These are phyloP conservation scores for Salix koriyanagi DNA, from an alignment of 345 rosid species.

Conservation along the genomic window DNA sequence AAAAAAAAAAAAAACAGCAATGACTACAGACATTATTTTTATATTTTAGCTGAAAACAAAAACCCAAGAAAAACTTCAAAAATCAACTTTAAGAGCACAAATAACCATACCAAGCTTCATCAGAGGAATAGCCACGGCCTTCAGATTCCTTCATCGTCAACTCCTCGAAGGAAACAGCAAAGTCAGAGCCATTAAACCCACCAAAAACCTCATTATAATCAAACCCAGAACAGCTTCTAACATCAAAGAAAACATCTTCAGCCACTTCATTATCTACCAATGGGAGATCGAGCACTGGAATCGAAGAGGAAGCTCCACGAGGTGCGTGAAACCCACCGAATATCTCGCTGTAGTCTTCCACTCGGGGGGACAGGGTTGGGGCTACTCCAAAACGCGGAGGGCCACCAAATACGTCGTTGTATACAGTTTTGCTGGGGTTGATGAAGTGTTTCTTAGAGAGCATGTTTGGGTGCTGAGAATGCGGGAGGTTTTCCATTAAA, in stretches of 20 bases:
- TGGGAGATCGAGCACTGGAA: constrained; percentile 92
- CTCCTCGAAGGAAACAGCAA: constrained; percentile 61
- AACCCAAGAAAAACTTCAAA: not conserved
- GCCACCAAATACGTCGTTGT: constrained; percentile 79
- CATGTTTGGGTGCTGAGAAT: constrained; percentile 48
- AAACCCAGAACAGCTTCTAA: constrained; percentile 45
- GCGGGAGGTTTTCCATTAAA: constrained; percentile 65
- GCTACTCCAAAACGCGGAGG: constrained; percentile 50
- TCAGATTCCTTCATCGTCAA: constrained; percentile 33
- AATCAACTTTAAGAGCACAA: not conserved
- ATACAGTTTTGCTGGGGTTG: constrained; percentile 30
- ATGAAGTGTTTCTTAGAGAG: constrained; percentile 21
- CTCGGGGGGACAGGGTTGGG: constrained; percentile 68
- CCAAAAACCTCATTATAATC: constrained; percentile 82
- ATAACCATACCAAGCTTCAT: constrained; percentile 71
- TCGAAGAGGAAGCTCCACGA: constrained; percentile 54
- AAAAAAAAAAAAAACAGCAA: not conserved
- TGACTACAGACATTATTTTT: not conserved
- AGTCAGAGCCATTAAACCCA: constrained; percentile 50
- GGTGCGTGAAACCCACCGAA: constrained; percentile 75
- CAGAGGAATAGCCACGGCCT: constrained; percentile 52
- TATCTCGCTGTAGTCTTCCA: constrained; percentile 77
- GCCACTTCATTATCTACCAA: constrained; percentile 29
- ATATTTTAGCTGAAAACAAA: not conserved
- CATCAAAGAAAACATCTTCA: constrained; percentile 53